Evolutionary conservation across 208 protist species (phyloP).

Genomic region (Leishmania aethiopica): DNA sequence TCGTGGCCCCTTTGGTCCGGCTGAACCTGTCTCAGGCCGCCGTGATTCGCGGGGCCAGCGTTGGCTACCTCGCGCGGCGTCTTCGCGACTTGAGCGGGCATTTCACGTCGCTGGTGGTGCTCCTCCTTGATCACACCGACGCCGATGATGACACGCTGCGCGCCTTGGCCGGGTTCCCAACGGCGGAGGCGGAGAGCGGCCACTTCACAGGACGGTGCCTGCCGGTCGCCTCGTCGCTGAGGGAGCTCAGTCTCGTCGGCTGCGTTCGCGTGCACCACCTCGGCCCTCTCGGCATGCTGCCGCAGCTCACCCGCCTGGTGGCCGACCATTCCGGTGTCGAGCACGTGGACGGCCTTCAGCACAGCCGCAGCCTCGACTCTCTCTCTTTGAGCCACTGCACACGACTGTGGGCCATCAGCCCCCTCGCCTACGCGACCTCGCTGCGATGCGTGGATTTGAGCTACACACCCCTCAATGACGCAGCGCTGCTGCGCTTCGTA

Average conservation of each 20-base stretch:
- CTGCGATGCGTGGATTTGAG: constrained; percentile 25
- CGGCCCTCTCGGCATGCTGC: constrained; percentile 24
- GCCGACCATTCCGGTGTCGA: constrained; percentile 17
- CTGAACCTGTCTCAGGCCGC: constrained; percentile 21
- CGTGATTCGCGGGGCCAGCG: constrained; percentile 10
- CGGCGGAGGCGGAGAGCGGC: background rate
- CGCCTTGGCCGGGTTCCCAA: constrained; percentile 10
- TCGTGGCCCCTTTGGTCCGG: constrained; percentile 14
- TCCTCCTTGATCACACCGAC: constrained; percentile 22
- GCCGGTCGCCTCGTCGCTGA: constrained; percentile 2
- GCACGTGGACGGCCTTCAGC: constrained; percentile 26
- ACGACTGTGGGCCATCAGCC: constrained; percentile 19
- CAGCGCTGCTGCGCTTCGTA: constrained; percentile 29
- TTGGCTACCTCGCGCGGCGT: constrained; percentile 10
- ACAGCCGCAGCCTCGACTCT: constrained; percentile 8
- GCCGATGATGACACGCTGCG: constrained; percentile 14
- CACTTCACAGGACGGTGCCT: background rate
- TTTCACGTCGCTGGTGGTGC: constrained; percentile 4
- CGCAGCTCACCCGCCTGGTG: constrained; percentile 19
- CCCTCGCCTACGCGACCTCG: constrained; percentile 10
- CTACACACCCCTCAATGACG: constrained; percentile 22
- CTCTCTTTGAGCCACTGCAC: constrained; percentile 26
- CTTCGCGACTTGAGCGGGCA: constrained; percentile 4
- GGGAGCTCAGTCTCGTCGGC: constrained; percentile 27
- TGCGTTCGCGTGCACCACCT: constrained; percentile 26